phyloP scores from a whole-genome alignment of 306 rosid species.

The Urtica urens region DNA sequence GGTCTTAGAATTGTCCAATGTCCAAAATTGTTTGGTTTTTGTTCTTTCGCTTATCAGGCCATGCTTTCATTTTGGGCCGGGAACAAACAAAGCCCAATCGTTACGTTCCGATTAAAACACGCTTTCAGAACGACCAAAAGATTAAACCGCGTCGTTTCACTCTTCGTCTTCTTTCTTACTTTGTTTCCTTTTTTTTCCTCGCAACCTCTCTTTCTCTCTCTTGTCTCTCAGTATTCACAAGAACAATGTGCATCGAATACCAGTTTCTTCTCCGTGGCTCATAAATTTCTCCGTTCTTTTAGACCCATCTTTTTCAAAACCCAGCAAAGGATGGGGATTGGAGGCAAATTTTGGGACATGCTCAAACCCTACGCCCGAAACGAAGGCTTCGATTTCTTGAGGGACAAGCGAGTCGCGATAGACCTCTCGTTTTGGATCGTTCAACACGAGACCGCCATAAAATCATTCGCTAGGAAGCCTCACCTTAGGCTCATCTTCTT shows the following conservation, averaged over 20 bases:
- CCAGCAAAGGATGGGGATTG: conserved; percentile 50
- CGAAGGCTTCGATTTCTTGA: conserved; percentile 79
- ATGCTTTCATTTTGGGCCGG: too few species aligned
- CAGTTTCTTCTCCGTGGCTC: too few species aligned
- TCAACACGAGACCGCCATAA: conserved; percentile 66
- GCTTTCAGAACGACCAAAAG: neutral
- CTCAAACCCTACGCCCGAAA: conserved; percentile 58
- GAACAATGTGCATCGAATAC: too few species aligned
- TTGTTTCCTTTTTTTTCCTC: neutral
- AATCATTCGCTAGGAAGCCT: conserved; percentile 41
- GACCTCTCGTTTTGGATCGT: conserved; percentile 92
- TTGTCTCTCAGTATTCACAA: too few species aligned
- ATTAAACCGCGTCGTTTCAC: neutral
- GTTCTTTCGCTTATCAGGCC: too few species aligned
- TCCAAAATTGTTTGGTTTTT: too few species aligned
- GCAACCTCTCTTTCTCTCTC: neutral
- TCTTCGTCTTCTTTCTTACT: neutral
- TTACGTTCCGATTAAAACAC: too few species aligned
- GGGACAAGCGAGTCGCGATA: conserved; percentile 89
- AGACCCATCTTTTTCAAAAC: conserved; percentile 12
- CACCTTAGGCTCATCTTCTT: conserved; percentile 71
- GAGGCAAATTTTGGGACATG: conserved; percentile 82
- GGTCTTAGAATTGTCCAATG: too few species aligned
- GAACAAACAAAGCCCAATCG: too few species aligned
- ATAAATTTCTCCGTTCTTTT: too few species aligned